phyloP scores from a whole-genome alignment of 805 yeast species.

The Hanseniaspora lachancei region DNA sequence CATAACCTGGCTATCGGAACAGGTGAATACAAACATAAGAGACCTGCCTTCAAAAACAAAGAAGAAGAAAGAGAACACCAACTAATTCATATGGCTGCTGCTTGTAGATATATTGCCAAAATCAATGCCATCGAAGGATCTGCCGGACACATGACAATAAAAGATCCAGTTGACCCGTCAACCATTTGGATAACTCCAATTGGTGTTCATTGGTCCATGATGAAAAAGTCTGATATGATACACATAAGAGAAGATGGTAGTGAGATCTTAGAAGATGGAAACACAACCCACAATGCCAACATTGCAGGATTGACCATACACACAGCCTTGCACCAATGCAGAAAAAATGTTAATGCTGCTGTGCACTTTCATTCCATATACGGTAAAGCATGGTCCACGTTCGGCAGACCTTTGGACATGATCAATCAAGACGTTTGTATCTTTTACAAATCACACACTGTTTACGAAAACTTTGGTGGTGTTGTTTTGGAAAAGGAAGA shows the following conservation, averaged over 20 bases:
- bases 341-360: constrained; percentile 58
- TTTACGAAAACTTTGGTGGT: constrained; percentile 60
- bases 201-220: constrained; percentile 56
- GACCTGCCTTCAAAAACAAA: constrained; percentile 17
- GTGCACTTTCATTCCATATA: constrained; percentile 52
- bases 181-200: constrained; percentile 87
- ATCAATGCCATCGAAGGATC: constrained; percentile 62
- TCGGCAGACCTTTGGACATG: constrained; percentile 58
- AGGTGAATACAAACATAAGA: constrained; percentile 15
- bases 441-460: constrained; percentile 52
- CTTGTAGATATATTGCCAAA: constrained; percentile 72
- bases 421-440: constrained; percentile 62
- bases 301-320: constrained; percentile 60
- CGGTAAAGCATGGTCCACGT: constrained; percentile 52
- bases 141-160: constrained; percentile 75
- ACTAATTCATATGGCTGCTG: constrained; percentile 66
- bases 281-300: constrained; percentile 36
- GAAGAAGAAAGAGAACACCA: constrained; percentile 18
- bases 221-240: constrained; percentile 51
- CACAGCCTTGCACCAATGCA: constrained; percentile 47
- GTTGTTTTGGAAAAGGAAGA: constrained; percentile 55
- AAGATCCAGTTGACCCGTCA: constrained; percentile 69
- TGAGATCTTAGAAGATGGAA: constrained; percentile 41
- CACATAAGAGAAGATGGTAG: constrained; percentile 43
- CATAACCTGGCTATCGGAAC: constrained; percentile 19